These are phyloP conservation scores for Telfairia occidentalis DNA, from an alignment of 331 rosid species.

Conservation along the genomic window DNA sequence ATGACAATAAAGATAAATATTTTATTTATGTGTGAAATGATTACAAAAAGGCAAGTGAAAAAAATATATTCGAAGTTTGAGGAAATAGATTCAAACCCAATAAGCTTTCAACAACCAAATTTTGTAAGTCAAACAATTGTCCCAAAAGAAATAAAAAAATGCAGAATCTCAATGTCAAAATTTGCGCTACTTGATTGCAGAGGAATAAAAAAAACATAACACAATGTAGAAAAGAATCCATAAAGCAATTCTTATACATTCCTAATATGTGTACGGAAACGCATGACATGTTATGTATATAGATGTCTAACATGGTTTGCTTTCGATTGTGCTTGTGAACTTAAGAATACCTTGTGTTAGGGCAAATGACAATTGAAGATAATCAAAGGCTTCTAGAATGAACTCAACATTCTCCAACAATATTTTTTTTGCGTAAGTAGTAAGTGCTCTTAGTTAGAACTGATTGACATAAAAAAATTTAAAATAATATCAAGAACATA, in stretches of 20 bases:
- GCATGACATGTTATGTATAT: no score
- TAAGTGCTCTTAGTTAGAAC: constrained; percentile 15
- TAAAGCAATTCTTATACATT: background rate
- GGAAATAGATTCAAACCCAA: background rate
- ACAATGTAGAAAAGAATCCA: background rate
- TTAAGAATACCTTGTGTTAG: constrained; percentile 54
- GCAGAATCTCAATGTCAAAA: background rate
- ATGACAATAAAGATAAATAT: background rate
- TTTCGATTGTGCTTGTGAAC: background rate
- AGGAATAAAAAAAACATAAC: background rate
- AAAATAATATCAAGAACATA: background rate
- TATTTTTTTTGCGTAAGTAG: constrained; percentile 46
- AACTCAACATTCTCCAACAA: constrained; percentile 84
- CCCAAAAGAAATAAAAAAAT: background rate
- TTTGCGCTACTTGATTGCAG: background rate
- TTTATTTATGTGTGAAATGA: background rate
- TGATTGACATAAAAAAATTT: background rate
- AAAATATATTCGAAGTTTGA: background rate
- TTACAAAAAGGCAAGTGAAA: background rate
- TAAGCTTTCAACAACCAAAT: background rate
- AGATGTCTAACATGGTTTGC: background rate
- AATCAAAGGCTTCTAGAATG: constrained; percentile 81
- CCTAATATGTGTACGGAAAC: background rate
- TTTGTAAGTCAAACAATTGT: background rate
- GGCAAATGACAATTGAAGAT: constrained; percentile 83